Evolutionary conservation across 805 yeast species (phyloP).

Genomic region (Myxozyma neotropica): DNA sequence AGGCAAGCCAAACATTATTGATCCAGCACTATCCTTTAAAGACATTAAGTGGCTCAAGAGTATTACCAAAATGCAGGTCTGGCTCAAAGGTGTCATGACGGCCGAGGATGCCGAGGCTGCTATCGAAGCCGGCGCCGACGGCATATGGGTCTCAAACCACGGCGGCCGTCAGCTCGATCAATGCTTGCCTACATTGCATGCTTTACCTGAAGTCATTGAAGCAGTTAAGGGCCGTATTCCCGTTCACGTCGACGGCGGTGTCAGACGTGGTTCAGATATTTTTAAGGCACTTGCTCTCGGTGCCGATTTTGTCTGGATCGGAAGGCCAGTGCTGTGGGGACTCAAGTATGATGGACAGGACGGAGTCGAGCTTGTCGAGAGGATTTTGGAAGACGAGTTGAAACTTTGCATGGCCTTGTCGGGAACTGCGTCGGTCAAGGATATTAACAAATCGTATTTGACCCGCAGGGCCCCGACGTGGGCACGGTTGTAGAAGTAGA

Average conservation of each 20-base stretch:
- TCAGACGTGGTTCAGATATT: conserved; percentile 67
- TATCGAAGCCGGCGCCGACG: conserved; percentile 59
- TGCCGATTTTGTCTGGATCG: conserved; percentile 67
- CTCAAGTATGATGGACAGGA: conserved; percentile 68
- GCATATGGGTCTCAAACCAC: conserved; percentile 70
- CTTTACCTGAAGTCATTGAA: conserved; percentile 56
- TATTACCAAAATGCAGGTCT: conserved; percentile 50
- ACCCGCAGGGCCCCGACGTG: conserved; percentile 3
- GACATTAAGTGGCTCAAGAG: conserved; percentile 39
- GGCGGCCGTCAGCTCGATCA: conserved; percentile 76
- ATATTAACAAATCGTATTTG: conserved; percentile 20
- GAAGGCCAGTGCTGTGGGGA: conserved; percentile 68
- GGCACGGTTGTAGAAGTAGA: conserved; percentile 5
- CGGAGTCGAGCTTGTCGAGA: conserved; percentile 52
- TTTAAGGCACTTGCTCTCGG: conserved; percentile 70
- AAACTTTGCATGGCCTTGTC: conserved; percentile 34
- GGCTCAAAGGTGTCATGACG: conserved; percentile 66
- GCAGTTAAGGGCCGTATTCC: conserved; percentile 52
- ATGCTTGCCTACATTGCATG: conserved; percentile 64
- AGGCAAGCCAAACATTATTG: conserved; percentile 28
- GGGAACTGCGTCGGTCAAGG: conserved; percentile 13
- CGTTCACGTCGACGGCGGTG: conserved; percentile 69
- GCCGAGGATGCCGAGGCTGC: conserved; percentile 67
- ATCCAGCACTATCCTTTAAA: conserved; percentile 33
- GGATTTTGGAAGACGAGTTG: conserved; percentile 34